Conservation (phyloP, 306 rosid species). For the Sindora glabra region DNA sequence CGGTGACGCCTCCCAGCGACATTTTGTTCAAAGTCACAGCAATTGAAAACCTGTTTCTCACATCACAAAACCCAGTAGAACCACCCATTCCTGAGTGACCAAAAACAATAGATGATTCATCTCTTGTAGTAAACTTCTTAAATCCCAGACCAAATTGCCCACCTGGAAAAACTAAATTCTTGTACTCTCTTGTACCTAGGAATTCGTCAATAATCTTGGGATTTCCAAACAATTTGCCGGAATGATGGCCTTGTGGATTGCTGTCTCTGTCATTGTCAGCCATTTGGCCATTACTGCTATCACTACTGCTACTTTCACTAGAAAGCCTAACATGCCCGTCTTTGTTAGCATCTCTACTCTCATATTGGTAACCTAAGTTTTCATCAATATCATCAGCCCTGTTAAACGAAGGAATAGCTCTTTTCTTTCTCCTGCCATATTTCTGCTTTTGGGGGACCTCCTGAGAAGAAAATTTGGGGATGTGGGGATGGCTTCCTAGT, state of each 20-base stretch:
- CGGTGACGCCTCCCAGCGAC: constrained; percentile 68
- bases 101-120: constrained; percentile 58
- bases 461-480: constrained; percentile 53
- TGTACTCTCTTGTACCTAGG: constrained; percentile 63
- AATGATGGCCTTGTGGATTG: constrained; percentile 8
- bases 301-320: constrained; percentile 18
- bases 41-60: constrained; percentile 59
- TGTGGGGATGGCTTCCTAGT: constrained; percentile 89
- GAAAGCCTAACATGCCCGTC: constrained; percentile 12
- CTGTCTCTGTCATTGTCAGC: not conserved
- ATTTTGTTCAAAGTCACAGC: constrained; percentile 82
- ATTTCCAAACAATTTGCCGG: constrained; percentile 39
- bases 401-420: constrained; percentile 8
- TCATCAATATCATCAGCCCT: constrained; percentile 4
- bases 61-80: constrained; percentile 74
- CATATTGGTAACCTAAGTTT: constrained; percentile 12
- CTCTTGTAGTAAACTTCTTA: constrained; percentile 45
- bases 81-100: constrained; percentile 99
- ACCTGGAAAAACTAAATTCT: constrained; percentile 39
- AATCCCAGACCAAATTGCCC: constrained; percentile 82
- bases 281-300: constrained; percentile 11
- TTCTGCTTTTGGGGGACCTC: constrained; percentile 29
- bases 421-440: constrained; percentile 24
- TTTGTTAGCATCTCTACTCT: constrained; percentile 9
- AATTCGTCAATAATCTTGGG: constrained; percentile 73